Percentiles rank a stretch among this genome's conserved stretches.
phyloP scores from a whole-genome alignment of 305 asterid species.

The Solanum chacoense region DNA sequence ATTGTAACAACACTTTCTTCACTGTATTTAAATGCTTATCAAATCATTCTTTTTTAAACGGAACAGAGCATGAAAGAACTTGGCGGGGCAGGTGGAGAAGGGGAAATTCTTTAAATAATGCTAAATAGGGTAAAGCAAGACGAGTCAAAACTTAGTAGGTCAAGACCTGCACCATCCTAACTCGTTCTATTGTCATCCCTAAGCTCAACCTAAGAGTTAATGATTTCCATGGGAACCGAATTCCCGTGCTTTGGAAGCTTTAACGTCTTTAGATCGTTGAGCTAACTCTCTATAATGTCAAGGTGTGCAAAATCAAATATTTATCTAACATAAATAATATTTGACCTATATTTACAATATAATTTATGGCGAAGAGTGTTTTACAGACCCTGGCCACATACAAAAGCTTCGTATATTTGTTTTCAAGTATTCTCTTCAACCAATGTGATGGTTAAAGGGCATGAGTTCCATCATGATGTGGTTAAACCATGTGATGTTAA shows the following conservation, averaged over 20 bases:
- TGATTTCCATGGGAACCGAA: not conserved
- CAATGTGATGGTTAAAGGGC: not conserved
- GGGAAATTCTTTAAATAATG: not conserved
- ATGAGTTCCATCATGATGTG: not conserved
- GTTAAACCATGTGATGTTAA: not conserved
- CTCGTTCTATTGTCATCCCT: not conserved
- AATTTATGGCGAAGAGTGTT: not conserved
- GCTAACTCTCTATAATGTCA: too few species aligned
- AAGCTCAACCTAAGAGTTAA: not conserved
- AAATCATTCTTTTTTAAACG: not conserved
- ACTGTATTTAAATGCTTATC: not conserved
- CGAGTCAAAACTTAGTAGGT: not conserved
- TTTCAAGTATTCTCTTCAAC: not conserved
- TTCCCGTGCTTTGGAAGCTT: not conserved
- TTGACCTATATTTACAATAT: not conserved
- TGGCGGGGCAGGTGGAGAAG: not conserved
- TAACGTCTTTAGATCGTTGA: too few species aligned
- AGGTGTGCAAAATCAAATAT: not conserved
- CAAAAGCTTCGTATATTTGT: not conserved
- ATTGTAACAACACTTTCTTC: not conserved
- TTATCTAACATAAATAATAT: not conserved
- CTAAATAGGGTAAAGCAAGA: not conserved
- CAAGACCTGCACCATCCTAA: not conserved
- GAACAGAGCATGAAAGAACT: not conserved
- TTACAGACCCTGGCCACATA: not conserved